phyloP scores from a whole-genome alignment of 1,284 basidiomycete species.

The Melampsora abietis-canadensis region DNA sequence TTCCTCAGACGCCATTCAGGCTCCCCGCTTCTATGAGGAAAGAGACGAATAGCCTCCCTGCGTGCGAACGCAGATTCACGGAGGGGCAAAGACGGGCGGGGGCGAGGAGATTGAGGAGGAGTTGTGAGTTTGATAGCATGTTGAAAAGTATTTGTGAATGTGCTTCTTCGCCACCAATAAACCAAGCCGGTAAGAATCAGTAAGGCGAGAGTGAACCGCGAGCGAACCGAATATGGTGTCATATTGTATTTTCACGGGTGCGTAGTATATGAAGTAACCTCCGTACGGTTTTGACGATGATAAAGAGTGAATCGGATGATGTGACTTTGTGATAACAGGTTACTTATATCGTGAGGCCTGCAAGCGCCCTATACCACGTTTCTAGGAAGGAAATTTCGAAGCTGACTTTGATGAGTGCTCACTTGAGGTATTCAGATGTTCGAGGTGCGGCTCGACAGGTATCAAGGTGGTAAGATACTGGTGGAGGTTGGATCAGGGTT shows the following conservation, averaged over 20 bases:
- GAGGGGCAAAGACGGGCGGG: neutral
- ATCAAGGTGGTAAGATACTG: too few relatives aligned
- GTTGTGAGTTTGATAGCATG: neutral
- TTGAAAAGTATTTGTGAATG: neutral
- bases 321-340: too few relatives aligned
- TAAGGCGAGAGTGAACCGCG: neutral
- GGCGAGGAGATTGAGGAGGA: neutral
- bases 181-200: neutral
- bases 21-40: neutral
- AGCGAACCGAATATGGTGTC: conserved; percentile 3
- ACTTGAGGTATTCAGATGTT: too few relatives aligned
- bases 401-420: too few relatives aligned
- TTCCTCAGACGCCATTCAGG: neutral
- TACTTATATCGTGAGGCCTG: too few relatives aligned
- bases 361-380: too few relatives aligned
- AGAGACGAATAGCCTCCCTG: conserved; percentile 6
- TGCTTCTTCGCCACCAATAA: conserved; percentile 5
- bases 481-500: too few relatives aligned
- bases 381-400: too few relatives aligned
- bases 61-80: conserved; percentile 9
- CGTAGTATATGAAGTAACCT: too few relatives aligned
- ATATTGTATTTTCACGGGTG: neutral
- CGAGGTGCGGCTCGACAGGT: too few relatives aligned
- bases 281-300: too few relatives aligned
- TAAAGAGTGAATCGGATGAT: too few relatives aligned